Evolutionary conservation across 371 early-diverging fungal genomes (phyloP), one percentile per base, ranked within the genome.

Genomic region (Blakeslea trispora): DNA sequence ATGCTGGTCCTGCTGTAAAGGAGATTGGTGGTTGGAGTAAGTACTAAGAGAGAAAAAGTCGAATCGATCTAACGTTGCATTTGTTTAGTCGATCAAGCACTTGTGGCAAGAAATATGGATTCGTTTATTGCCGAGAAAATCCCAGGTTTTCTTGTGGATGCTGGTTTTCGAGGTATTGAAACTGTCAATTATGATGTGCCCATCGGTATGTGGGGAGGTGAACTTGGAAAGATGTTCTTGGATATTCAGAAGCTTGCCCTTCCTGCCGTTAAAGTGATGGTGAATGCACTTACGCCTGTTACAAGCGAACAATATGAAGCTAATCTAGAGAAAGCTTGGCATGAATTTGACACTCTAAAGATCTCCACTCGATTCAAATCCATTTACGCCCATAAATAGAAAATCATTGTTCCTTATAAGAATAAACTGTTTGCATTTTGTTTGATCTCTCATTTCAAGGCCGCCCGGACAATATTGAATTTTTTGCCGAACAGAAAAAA

Each of bases 151-250:
- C 44, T 74, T 8, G 32, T 50, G 18, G 53, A 74, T 18, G 63
- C 66, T 11, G 71, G 66, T 3, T 74, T 64, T 31, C 9, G 21
- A 3, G 21, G 66, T 32, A 68, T 74, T 11, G 50, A 51, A 17
- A 62, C 64, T 46, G 56, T 59, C 17, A 50, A 64, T 24, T 71
- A 71, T 34, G 28, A 62, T 48, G 63, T 77, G 0, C 72, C 74
- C 24, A 70, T 77, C 42, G 77, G 77, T 63, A 59, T 56, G 9
- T 77, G 78, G 78, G 78, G 78, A 41, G 69, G 63, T 3, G 40
- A 63, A 17, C 14, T 55, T 15, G 78, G 78, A 9, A 56, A 68
- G 28, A 45, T 66, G 45, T 74, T 62, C 28, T 57, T 77, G 17
- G 65, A 51, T 13, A 64, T 77, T 22, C 78, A 74, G 37, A 48